Evolutionary conservation across 2,329 filamentous ascomycete species (phyloP).

Genomic region (Talaromyces sp.): DNA sequence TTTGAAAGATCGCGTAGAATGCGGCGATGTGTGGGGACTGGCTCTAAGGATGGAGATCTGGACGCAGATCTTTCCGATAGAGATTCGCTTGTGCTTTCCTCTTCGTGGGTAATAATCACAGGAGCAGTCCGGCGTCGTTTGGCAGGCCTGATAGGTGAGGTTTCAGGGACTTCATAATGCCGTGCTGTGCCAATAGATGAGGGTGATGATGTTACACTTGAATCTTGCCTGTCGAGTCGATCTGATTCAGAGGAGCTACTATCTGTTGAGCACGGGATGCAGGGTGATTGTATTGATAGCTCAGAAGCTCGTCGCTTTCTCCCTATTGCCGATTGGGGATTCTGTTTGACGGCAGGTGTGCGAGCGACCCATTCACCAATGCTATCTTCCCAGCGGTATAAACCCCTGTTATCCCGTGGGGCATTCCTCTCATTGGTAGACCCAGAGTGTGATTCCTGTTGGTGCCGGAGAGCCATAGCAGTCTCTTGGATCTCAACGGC

Average conservation of each 20-base stretch:
- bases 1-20: constrained; percentile 22
- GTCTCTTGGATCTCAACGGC: constrained; percentile 42
- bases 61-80: background rate
- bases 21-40: constrained; percentile 11
- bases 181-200: constrained; percentile 30
- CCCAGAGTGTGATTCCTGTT: constrained; percentile 9
- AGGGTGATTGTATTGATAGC: constrained; percentile 13
- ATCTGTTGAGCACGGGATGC: constrained; percentile 27
- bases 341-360: constrained; percentile 44
- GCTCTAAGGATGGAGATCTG: constrained; percentile 13
- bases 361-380: constrained; percentile 60
- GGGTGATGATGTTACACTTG: constrained; percentile 36
- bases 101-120: constrained; percentile 13
- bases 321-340: constrained; percentile 9
- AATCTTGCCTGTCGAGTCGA: constrained; percentile 21
- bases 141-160: constrained; percentile 17
- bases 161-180: constrained; percentile 12
- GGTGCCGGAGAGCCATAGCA: constrained; percentile 25
- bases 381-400: constrained; percentile 58
- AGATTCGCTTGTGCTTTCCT: constrained; percentile 1
- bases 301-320: constrained; percentile 9
- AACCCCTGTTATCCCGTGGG: constrained; percentile 21
- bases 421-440: constrained; percentile 17
- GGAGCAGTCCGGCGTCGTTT: constrained; percentile 30
- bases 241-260: constrained; percentile 26